These are phyloP conservation scores for Globisporangium orthogonon DNA, from an alignment of 352 stramenopile genomes.

Conservation along the genomic window DNA sequence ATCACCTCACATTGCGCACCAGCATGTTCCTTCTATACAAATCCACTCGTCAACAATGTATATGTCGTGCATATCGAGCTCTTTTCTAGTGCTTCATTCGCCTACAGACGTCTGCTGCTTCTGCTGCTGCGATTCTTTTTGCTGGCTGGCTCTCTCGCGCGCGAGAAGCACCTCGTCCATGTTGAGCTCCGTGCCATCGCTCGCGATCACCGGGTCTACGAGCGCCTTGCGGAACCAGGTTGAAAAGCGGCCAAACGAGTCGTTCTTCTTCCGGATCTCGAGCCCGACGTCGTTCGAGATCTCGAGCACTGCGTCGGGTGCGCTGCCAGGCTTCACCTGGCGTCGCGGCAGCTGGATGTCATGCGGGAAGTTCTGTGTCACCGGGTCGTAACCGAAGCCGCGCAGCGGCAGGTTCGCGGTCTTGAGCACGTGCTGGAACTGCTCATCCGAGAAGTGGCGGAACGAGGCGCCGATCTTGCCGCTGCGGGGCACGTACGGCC, in stretches of 20 bases:
- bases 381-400: constrained; percentile 83
- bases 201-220: constrained; percentile 70
- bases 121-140: constrained; percentile 16
- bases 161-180: constrained; percentile 75
- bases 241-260: constrained; percentile 69
- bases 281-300: constrained; percentile 52
- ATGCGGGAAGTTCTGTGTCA: constrained; percentile 70
- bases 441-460: constrained; percentile 71
- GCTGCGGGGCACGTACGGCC: constrained; percentile 78
- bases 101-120: neutral
- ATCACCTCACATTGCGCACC: neutral
- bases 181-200: constrained; percentile 74
- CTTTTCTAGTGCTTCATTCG: neutral
- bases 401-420: constrained; percentile 69
- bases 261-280: constrained; percentile 76
- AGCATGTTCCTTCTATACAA: neutral
- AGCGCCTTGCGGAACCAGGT: constrained; percentile 78
- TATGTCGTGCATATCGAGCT: constrained; percentile 1
- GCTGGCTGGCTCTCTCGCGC: constrained; percentile 20
- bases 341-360: constrained; percentile 66
- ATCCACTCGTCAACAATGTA: neutral
- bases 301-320: constrained; percentile 33
- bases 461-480: constrained; percentile 85
- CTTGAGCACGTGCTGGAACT: constrained; percentile 81
- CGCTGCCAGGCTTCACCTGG: constrained; percentile 72